These are phyloP conservation scores for Bruguiera gymnorhiza DNA, from an alignment of 345 rosid genomes.

Conservation along the genomic window DNA sequence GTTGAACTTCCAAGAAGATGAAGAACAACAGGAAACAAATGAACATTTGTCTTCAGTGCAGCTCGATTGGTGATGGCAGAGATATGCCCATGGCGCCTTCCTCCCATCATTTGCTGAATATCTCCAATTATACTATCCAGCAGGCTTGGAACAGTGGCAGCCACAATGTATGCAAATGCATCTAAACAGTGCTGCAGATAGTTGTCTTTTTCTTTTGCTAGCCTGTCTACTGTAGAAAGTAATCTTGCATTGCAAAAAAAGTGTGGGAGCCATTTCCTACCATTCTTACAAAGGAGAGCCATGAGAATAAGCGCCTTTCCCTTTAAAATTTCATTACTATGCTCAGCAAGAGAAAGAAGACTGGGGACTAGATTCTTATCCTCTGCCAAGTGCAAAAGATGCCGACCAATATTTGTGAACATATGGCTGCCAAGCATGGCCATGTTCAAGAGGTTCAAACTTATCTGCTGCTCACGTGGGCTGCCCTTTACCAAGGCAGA, in stretches of 20 bases:
- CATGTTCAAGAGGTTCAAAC: conserved; percentile 83
- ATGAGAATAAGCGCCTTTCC: conserved; percentile 79
- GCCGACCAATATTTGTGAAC: conserved; percentile 69
- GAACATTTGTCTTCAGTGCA: conserved; percentile 59
- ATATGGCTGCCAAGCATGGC: conserved; percentile 77
- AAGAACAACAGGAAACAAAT: conserved; percentile 79
- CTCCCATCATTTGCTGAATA: conserved; percentile 81
- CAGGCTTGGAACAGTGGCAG: conserved; percentile 64
- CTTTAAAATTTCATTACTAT: conserved; percentile 77
- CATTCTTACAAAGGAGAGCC: conserved; percentile 80
- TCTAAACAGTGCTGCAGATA: conserved; percentile 70
- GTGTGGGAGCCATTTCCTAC: conserved; percentile 81
- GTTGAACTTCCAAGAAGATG: conserved; percentile 82
- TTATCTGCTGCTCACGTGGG: conserved; percentile 88
- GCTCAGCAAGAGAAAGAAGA: conserved; percentile 78
- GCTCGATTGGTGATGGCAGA: conserved; percentile 59
- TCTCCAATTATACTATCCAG: conserved; percentile 72
- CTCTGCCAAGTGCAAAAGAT: conserved; percentile 64
- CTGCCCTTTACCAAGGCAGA: conserved; percentile 76
- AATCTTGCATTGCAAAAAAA: conserved; percentile 74
- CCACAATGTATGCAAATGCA: conserved; percentile 64
- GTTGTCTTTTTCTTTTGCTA: conserved; percentile 84
- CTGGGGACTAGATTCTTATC: conserved; percentile 73
- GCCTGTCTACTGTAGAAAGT: conserved; percentile 75
- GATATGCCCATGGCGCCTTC: conserved; percentile 73